Evolutionary conservation across 306 rosid genomes (phyloP).

Genomic region (Vigna radiata): DNA sequence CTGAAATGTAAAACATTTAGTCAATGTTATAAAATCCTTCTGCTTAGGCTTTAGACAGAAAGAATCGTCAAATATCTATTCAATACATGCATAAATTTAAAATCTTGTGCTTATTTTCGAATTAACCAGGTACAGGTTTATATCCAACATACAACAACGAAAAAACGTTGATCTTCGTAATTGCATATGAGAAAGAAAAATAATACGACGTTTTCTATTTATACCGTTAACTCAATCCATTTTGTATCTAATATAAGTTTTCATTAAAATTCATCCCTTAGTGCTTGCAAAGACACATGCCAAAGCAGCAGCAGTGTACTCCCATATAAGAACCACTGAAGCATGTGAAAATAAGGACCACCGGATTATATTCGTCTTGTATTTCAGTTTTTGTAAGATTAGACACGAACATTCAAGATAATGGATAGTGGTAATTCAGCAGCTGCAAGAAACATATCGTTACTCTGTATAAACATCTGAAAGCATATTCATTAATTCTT

Average conservation of each 20-base stretch:
- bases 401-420: not conserved
- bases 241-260: not conserved
- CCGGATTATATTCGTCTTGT: not conserved
- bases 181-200: not conserved
- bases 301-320: not conserved
- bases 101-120: not conserved
- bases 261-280: not conserved
- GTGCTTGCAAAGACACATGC: not conserved
- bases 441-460: not conserved
- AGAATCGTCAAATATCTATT: not conserved
- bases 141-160: not conserved
- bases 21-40: conserved; percentile 28
- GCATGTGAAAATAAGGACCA: not conserved
- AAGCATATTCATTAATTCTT: conserved; percentile 13
- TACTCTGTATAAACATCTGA: not conserved
- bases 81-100: conserved; percentile 15
- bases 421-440: not conserved
- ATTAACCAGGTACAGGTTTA: not conserved
- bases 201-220: not conserved
- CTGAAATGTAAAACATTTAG: conserved; percentile 43
- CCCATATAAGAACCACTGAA: not conserved
- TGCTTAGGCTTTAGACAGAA: not conserved
- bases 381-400: not conserved
- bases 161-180: not conserved
- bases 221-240: not conserved